These are phyloP conservation scores for Carex arenaria DNA, from an alignment of 202 grass and related monocot species.

Conservation along the genomic window DNA sequence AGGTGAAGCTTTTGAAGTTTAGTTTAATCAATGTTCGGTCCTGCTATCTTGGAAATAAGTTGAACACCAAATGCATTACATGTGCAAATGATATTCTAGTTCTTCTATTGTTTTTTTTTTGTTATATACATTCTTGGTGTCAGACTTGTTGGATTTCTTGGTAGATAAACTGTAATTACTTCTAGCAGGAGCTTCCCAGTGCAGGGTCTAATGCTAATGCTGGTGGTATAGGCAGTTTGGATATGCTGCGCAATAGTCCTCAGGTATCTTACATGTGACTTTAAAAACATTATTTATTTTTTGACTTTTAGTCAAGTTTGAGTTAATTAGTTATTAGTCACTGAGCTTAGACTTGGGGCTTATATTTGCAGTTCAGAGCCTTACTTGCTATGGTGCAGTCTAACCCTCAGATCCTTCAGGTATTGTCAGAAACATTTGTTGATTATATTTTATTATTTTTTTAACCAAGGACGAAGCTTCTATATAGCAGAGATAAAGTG, in stretches of 20 bases:
- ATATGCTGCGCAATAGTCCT: conserved; percentile 68
- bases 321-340: not conserved
- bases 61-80: not conserved
- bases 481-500: not conserved
- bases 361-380: conserved; percentile 52
- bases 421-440: conserved; percentile 21
- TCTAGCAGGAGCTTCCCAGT: conserved; percentile 62
- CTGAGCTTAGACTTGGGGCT: not conserved
- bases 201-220: conserved; percentile 50
- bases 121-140: conserved; percentile 5
- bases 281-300: not conserved
- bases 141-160: conserved; percentile 7
- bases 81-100: not conserved
- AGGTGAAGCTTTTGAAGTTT: not conserved
- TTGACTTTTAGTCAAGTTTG: not conserved
- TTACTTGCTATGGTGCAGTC: conserved; percentile 74
- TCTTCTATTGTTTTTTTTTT: not conserved
- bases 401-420: conserved; percentile 80
- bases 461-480: not conserved
- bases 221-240: conserved; percentile 70
- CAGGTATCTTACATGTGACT: conserved; percentile 24
- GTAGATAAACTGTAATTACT: not conserved
- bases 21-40: conserved; percentile 1
- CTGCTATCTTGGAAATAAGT: not conserved
- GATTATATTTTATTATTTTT: not conserved